Conservation (phyloP, 2,329 filamentous ascomycete species). For the Pestalotiopsis sp. region DNA sequence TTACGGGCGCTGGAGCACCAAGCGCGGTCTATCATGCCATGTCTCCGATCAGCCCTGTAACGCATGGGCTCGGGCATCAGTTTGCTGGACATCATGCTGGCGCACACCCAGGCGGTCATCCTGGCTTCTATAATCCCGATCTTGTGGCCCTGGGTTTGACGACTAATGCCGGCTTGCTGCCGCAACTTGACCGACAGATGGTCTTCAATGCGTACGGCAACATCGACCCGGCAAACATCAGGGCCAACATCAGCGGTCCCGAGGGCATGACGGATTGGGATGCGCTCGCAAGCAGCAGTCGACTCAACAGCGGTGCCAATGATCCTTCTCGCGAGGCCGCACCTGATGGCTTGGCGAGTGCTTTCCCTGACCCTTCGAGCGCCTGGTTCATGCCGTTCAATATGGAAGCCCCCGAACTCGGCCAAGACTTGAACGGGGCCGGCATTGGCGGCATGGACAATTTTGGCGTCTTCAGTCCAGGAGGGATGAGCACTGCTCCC, state of each 20-base stretch:
- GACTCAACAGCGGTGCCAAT: slow-evolving; percentile 25
- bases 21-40: slow-evolving; percentile 43
- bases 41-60: slow-evolving; percentile 53
- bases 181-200: slow-evolving; percentile 73
- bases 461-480: slow-evolving; percentile 49
- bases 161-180: slow-evolving; percentile 53
- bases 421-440: slow-evolving; percentile 46
- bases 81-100: slow-evolving; percentile 15
- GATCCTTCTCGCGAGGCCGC: slow-evolving; percentile 25
- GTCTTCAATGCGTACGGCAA: slow-evolving; percentile 71
- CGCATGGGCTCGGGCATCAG: slow-evolving; percentile 34
- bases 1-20: slow-evolving; percentile 23
- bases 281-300: slow-evolving; percentile 35
- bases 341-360: slow-evolving; percentile 24
- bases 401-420: slow-evolving; percentile 71
- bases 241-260: slow-evolving; percentile 32
- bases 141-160: slow-evolving; percentile 53
- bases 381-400: slow-evolving; percentile 96
- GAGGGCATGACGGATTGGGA: slow-evolving; percentile 49
- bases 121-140: slow-evolving; percentile 49
- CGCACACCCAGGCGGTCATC: slow-evolving; percentile 17
- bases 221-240: slow-evolving; percentile 37
- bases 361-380: slow-evolving; percentile 50
- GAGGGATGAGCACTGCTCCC: slow-evolving; percentile 34
- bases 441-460: slow-evolving; percentile 45